Conservation (phyloP, 2,329 filamentous ascomycete genomes). For the Diaporthe destruens region DNA sequence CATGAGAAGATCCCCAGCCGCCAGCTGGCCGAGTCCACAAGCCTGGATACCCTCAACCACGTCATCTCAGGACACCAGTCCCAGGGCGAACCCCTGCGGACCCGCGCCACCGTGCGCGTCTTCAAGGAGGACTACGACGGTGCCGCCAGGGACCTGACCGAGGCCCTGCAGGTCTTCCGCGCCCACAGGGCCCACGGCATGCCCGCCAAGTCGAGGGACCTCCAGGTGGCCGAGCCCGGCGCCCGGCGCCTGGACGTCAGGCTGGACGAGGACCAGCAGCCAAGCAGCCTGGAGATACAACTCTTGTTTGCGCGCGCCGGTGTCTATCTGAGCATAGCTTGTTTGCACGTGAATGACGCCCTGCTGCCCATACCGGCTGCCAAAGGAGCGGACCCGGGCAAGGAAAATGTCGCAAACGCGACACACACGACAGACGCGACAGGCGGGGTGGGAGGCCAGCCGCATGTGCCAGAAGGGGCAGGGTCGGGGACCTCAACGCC, state of each 20-base stretch:
- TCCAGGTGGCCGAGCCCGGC: conserved; percentile 56
- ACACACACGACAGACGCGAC: conserved; percentile 35
- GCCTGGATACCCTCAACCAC: conserved; percentile 73
- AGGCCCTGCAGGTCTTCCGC: conserved; percentile 69
- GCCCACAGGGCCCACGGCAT: conserved; percentile 66
- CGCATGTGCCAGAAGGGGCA: conserved; percentile 4
- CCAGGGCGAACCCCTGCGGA: conserved; percentile 77
- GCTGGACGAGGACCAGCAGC: conserved; percentile 68
- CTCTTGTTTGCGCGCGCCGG: conserved; percentile 81
- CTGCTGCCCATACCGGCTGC: conserved; percentile 38
- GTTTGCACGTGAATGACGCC: conserved; percentile 70
- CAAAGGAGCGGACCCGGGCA: conserved; percentile 35
- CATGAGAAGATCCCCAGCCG: conserved; percentile 88
- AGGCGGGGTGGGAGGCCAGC: conserved; percentile 32
- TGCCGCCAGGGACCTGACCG: conserved; percentile 77
- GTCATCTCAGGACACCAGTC: conserved; percentile 74
- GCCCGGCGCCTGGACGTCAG: conserved; percentile 51
- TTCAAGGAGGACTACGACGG: conserved; percentile 82
- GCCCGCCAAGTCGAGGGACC: conserved; percentile 57
- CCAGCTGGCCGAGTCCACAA: conserved; percentile 79
- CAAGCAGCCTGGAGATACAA: conserved; percentile 80
- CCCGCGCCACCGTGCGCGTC: conserved; percentile 78
- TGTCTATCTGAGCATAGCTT: conserved; percentile 79
- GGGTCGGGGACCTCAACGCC: conserved; percentile 27
- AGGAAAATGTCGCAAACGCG: conserved; percentile 44